Evolutionary conservation across 2,329 filamentous ascomycete species (phyloP), one percentile per base, ranked within the genome.

Genomic region (Monilinia vaccinii-corymbosi): DNA sequence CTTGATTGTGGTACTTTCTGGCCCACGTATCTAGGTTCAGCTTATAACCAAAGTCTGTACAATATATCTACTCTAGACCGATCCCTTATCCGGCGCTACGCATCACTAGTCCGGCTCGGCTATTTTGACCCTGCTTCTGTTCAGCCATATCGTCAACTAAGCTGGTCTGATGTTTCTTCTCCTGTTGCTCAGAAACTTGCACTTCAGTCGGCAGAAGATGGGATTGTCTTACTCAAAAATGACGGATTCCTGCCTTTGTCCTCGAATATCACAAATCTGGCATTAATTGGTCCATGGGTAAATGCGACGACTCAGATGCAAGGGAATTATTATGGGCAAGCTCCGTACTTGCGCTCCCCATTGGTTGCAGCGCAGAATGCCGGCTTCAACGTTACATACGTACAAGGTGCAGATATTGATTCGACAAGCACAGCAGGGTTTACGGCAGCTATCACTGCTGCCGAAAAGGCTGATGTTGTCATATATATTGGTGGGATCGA

Each of bases 401-500:
- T 81, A 6, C 66, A 78, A 40, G 71, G 76, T 28, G 69, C 73
- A 3, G 71, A 62, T 48, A 64, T 66, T 10, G 61, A 62, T 50
- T 71, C 75, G 45, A 67, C 65, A 3, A 73, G 73, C 55, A 74
- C 72, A 0, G 61, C 56, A 23, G 53, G 60, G 4, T 64, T 63
- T 34, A 62, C 67, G 0, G 65, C 67, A 2, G 75, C 76, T 2
- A 59, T 76, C 21, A 71, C 66, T 23, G 69, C 65, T 60, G 79
- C 79, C 7, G 68, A 74, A 40, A 69, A 73, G 1, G 75, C 79
- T 2, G 80, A 83, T 63, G 71, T 77, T 2, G 77, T 85, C 59
- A 69, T 85, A 31, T 84, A 77, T 63, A 73, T 80, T 16, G 80
- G 79, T 32, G 82, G 82, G 3, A 77, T 83, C 28, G 80, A 85